Evolutionary conservation across 257 asterid genomes (phyloP).

Genomic region (Forsythia suspensa): DNA sequence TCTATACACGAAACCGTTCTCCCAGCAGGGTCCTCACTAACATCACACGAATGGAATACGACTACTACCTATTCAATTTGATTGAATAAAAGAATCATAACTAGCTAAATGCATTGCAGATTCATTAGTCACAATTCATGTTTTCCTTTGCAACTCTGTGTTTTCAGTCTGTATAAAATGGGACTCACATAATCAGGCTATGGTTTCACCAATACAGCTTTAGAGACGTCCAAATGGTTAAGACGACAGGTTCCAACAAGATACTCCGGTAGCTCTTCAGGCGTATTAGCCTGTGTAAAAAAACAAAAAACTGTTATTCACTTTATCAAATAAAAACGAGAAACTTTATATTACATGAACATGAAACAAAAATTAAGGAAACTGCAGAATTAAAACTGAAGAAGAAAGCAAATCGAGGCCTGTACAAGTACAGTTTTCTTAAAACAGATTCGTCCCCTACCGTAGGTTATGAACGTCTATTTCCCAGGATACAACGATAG

Average conservation of each 20-base stretch:
- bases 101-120: conserved; percentile 23
- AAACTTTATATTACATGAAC: too few relatives aligned
- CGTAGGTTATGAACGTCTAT: too few relatives aligned
- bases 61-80: conserved; percentile 1
- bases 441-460: too few relatives aligned
- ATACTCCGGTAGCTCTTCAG: conserved; percentile 81
- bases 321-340: too few relatives aligned
- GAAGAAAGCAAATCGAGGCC: too few relatives aligned
- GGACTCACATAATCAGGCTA: conserved; percentile 9
- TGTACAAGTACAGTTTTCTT: too few relatives aligned
- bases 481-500: too few relatives aligned
- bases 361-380: too few relatives aligned
- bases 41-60: not conserved
- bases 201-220: conserved; percentile 54
- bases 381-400: too few relatives aligned
- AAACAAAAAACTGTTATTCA: not conserved
- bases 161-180: not conserved
- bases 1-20: not conserved
- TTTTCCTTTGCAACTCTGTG: conserved; percentile 1
- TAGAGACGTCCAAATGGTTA: conserved; percentile 72
- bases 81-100: conserved; percentile 31
- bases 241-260: conserved; percentile 87
- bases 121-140: conserved; percentile 6
- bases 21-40: not conserved
- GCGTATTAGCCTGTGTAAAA: conserved; percentile 60